Evolutionary conservation across 192 early-diverging fungal genomes (phyloP), one percentile per base, ranked within the genome.

Genomic region (Helicostylum pulchrum): DNA sequence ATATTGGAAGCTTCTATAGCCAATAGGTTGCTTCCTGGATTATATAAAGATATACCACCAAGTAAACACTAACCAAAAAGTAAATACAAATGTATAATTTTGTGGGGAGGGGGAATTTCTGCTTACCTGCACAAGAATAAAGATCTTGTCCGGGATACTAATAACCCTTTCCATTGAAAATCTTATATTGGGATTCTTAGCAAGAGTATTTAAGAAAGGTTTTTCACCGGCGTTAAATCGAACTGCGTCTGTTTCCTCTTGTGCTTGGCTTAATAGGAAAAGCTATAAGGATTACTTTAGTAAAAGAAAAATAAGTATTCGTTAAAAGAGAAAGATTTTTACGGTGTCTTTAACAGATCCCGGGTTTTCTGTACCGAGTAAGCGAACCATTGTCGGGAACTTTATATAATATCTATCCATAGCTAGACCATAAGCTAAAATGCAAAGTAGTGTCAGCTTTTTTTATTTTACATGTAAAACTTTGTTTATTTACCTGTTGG

Each of bases 331-430:
- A 36, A 8, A 3, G 8, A 46, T 7, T 26, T 7, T 45, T 74
- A 74, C 72, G 49, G 65, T 53, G 12, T 57, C 66, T 48, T 47
- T 47, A 0, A 74, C 17, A 6, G 66, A 64, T 21, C 43, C 11
- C 2, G 17, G 12, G 14, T 49, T 32, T 49, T 15, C 19, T 36
- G 49, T 20, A 47, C 60, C 31, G 19, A 67, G 11, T 19, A 77
- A 61, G 47, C 14, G 43, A 34, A 65, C 32, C 65, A 77, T 67
- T 0, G 71, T 71, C 6, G 56, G n/a, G 12, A 62, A 55, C 34
- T 70, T 73, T n/a, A 77, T 59, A 61, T 71, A 66, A 31, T 77
- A 77, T 31, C 42, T 60, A 26, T 65, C 68, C 76, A 77, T 77
- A 8, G 68, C 61, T 26, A 56, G 39, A 10, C 76, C 76, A 61